These are phyloP conservation scores for Coemansia sp. DNA, from an alignment of 192 early-diverging fungal species.

Conservation along the genomic window DNA sequence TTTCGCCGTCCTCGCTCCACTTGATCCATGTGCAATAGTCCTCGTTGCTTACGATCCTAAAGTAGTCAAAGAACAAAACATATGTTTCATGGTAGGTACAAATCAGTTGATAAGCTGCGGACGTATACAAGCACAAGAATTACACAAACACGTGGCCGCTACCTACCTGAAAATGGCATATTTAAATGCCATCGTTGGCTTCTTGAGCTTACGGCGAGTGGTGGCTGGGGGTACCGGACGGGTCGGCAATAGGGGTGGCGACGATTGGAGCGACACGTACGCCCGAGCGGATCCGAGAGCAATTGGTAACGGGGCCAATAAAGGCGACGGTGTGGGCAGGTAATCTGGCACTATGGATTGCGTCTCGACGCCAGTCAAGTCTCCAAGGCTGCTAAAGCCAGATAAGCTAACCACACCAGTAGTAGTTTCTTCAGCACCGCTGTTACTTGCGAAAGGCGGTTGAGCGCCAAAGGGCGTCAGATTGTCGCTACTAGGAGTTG, in stretches of 20 bases:
- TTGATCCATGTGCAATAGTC: neutral
- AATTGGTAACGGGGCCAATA: neutral
- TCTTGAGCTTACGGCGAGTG: neutral
- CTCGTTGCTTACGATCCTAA: neutral
- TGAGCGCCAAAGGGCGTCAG: neutral
- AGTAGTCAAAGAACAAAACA: neutral
- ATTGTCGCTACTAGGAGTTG: neutral
- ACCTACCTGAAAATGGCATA: neutral
- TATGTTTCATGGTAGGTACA: too few relatives aligned
- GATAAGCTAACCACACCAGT: neutral
- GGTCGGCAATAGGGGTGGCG: neutral
- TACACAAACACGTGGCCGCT: neutral
- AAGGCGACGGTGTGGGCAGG: neutral
- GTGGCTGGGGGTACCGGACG: neutral
- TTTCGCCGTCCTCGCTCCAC: neutral
- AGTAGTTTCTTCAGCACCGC: neutral
- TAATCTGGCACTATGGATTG: neutral
- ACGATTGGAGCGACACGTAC: neutral
- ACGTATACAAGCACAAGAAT: neutral
- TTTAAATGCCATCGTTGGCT: neutral
- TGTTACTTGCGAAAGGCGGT: neutral
- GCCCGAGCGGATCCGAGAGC: neutral
- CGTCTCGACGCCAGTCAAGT: neutral
- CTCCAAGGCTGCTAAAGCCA: neutral
- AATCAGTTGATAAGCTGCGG: too few relatives aligned